phyloP scores from a whole-genome alignment of 2,329 filamentous ascomycete genomes.

The Fusarium sp. region DNA sequence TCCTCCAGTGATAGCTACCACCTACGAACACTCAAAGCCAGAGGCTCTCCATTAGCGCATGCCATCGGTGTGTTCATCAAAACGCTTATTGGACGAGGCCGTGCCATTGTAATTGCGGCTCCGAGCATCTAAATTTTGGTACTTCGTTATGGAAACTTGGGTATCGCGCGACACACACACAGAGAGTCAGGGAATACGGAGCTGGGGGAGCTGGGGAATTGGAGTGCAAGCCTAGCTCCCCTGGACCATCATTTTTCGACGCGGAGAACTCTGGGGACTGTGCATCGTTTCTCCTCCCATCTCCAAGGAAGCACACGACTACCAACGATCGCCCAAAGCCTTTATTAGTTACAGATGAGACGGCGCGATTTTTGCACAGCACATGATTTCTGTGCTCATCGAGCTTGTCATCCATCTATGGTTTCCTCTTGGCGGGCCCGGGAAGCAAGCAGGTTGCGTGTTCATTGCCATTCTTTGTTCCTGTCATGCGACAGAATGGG shows the following conservation, averaged over 20 bases:
- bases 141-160: constrained; percentile 12
- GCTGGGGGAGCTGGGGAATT: constrained; percentile 26
- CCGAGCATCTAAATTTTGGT: constrained; percentile 25
- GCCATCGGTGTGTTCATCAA: constrained; percentile 26
- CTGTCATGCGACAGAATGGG: constrained; percentile 16
- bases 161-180: constrained; percentile 1
- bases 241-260: not conserved
- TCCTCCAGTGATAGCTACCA: constrained; percentile 31
- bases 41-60: constrained; percentile 20
- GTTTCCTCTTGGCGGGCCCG: not conserved
- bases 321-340: not conserved
- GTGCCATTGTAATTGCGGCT: constrained; percentile 35
- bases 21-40: constrained; percentile 34
- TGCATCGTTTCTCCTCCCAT: constrained; percentile 4
- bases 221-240: constrained; percentile 14
- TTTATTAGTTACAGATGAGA: constrained; percentile 15
- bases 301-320: constrained; percentile 5
- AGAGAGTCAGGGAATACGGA: constrained; percentile 13
- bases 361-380: constrained; percentile 5
- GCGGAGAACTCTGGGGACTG: constrained; percentile 33
- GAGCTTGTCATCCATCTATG: not conserved
- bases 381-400: constrained; percentile 16
- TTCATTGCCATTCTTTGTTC: not conserved
- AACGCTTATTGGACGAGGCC: constrained; percentile 16
- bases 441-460: not conserved